Conservation (phyloP, 192 early-diverging fungal species). For the Helicostylum pulchrum region DNA sequence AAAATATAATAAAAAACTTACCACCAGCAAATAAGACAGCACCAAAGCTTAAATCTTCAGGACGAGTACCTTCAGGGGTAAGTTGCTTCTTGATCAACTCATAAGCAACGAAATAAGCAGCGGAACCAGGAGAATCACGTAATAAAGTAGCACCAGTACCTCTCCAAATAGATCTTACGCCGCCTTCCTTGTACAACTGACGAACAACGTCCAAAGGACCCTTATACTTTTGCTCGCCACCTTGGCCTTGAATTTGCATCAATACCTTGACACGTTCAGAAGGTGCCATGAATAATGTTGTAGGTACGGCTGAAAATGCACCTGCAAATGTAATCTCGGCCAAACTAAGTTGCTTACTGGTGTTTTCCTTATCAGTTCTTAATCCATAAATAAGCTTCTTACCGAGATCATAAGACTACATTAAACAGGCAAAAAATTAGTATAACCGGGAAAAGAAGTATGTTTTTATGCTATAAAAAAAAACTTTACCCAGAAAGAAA, state of each 20-base stretch:
- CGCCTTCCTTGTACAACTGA: slow-evolving; percentile 84
- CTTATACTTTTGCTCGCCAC: slow-evolving; percentile 71
- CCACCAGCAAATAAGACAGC: slow-evolving; percentile 93
- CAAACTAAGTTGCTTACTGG: slow-evolving; percentile 63
- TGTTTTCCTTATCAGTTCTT: slow-evolving; percentile 40
- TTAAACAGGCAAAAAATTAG: slow-evolving; percentile 12
- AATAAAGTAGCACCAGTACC: slow-evolving; percentile 92
- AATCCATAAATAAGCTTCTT: slow-evolving; percentile 61
- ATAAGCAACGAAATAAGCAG: slow-evolving; percentile 92
- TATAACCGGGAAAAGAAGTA: slow-evolving; percentile 14
- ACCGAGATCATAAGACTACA: slow-evolving; percentile 68
- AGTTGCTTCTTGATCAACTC: slow-evolving; percentile 78
- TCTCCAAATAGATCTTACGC: slow-evolving; percentile 83
- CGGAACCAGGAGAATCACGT: slow-evolving; percentile 91
- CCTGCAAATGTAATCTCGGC: slow-evolving; percentile 86
- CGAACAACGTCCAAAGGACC: slow-evolving; percentile 86
- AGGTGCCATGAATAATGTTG: slow-evolving; percentile 91
- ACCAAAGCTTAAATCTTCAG: slow-evolving; percentile 74
- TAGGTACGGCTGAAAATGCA: slow-evolving; percentile 93
- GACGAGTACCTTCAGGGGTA: slow-evolving; percentile 60
- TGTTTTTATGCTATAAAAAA: slow-evolving; percentile 29
- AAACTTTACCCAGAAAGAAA: slow-evolving; percentile 80
- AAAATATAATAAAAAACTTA: slow-evolving; percentile 30
- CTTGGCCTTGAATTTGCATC: slow-evolving; percentile 72
- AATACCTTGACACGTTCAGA: slow-evolving; percentile 96